These are phyloP conservation scores for Theobroma grandiflorum DNA, from an alignment of 441 rosid genomes.

Conservation along the genomic window DNA sequence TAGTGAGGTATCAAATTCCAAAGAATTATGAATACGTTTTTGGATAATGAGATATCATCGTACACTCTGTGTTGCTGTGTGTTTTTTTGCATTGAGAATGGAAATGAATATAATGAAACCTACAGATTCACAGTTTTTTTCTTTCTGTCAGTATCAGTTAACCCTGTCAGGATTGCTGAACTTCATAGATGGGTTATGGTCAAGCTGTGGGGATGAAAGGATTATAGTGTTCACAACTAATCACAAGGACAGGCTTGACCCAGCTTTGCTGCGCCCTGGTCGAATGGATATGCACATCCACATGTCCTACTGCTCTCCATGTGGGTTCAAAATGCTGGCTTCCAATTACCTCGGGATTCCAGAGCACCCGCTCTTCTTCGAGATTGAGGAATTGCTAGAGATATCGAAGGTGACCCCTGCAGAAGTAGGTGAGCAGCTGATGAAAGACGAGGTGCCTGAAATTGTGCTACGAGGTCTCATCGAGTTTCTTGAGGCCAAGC, in stretches of 20 bases:
- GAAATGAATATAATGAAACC: neutral
- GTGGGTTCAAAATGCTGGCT: constrained; percentile 42
- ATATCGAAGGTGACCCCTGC: constrained; percentile 47
- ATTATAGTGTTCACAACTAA: constrained; percentile 49
- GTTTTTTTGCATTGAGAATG: neutral
- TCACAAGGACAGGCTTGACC: constrained; percentile 48
- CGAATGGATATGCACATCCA: constrained; percentile 49
- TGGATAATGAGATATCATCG: too few relatives aligned
- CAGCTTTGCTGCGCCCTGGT: constrained; percentile 41
- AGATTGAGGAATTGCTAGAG: constrained; percentile 35
- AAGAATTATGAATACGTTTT: too few relatives aligned
- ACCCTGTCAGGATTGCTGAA: constrained; percentile 51
- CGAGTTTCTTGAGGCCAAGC: constrained; percentile 40
- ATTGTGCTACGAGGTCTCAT: constrained; percentile 33
- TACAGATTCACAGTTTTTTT: neutral
- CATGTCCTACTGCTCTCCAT: constrained; percentile 45
- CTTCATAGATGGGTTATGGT: constrained; percentile 52
- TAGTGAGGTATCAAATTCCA: too few relatives aligned
- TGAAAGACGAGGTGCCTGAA: constrained; percentile 40
- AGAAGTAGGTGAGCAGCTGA: constrained; percentile 46
- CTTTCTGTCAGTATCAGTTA: constrained; percentile 27
- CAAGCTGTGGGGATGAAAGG: constrained; percentile 52
- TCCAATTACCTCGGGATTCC: constrained; percentile 36
- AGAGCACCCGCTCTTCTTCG: constrained; percentile 13
- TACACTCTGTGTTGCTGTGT: too few relatives aligned